Evolutionary conservation across 306 rosid species (phyloP).

Genomic region (Cicer arietinum): DNA sequence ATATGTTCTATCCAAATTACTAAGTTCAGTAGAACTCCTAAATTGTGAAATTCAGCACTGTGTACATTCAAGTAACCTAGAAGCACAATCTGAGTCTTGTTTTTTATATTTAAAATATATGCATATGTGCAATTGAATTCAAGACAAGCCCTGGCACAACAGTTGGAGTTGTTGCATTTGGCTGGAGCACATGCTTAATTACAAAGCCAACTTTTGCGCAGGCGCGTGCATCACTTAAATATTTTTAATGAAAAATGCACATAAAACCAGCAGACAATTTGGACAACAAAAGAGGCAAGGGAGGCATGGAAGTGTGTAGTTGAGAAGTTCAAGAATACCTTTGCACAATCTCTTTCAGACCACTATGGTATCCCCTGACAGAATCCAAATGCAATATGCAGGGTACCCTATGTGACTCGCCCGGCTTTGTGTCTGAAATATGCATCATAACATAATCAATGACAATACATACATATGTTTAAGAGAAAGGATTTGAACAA

Average conservation of each 20-base stretch:
- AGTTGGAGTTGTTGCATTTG: too few species aligned
- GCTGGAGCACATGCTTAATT: too few species aligned
- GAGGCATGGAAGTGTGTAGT: slow-evolving; percentile 1
- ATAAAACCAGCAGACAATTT: neutral
- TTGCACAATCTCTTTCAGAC: slow-evolving; percentile 74
- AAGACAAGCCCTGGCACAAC: too few species aligned
- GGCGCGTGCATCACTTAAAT: too few species aligned
- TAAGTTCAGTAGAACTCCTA: neutral
- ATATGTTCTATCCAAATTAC: neutral
- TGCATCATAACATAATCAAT: slow-evolving; percentile 31
- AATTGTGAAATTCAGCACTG: neutral
- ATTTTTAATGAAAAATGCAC: too few species aligned
- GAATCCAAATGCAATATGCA: slow-evolving; percentile 90
- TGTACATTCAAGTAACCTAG: slow-evolving; percentile 4
- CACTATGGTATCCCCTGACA: slow-evolving; percentile 72
- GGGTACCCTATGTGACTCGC: slow-evolving; percentile 59
- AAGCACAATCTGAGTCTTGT: neutral
- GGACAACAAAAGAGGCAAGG: neutral
- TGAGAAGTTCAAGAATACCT: slow-evolving; percentile 59
- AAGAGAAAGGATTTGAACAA: slow-evolving; percentile 1
- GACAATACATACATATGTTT: slow-evolving; percentile 21
- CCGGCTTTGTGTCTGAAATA: slow-evolving; percentile 57
- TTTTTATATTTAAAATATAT: too few species aligned
- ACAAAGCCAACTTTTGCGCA: too few species aligned
- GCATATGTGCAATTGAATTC: too few species aligned